Evolutionary conservation across 1,284 basidiomycete genomes (phyloP).

Genomic region (Earliella scabrosa): DNA sequence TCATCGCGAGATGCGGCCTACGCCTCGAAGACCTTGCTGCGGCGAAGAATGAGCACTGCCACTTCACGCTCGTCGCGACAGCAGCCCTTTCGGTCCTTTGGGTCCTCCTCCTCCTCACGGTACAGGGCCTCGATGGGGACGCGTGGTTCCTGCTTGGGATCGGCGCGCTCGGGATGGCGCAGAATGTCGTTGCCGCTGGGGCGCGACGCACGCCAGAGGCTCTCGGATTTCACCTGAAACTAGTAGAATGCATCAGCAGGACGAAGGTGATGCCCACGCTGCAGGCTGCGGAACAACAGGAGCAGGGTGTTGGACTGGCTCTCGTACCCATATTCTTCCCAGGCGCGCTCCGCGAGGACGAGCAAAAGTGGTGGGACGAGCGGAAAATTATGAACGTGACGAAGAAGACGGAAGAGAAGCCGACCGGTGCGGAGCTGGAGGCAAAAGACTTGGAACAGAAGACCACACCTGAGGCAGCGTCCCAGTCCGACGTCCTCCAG

Average conservation of each 20-base stretch:
- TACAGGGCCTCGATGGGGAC: conserved; percentile 7
- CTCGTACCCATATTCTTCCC: conserved; percentile 21
- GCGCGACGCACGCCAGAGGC: conserved; percentile 8
- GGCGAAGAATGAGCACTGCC: conserved; percentile 3
- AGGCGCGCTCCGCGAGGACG: conserved; percentile 14
- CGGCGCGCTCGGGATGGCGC: conserved; percentile 20
- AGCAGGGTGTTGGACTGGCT: conserved; percentile 6
- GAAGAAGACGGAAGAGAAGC: no score
- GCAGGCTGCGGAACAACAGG: conserved; percentile 12
- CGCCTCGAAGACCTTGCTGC: conserved; percentile 33
- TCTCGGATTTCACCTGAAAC: conserved; percentile 14
- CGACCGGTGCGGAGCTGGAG: no score
- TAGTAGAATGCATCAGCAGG: neutral
- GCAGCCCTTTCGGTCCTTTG: conserved; percentile 10
- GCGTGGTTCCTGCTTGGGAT: conserved; percentile 19
- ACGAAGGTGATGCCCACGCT: conserved; percentile 20
- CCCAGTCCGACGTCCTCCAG: no score
- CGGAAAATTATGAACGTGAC: neutral
- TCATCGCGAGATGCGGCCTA: conserved; percentile 28
- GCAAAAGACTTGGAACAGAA: no score
- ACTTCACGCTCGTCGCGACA: conserved; percentile 8
- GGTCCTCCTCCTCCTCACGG: conserved; percentile 20
- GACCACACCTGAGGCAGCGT: no score
- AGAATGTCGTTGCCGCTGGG: conserved; percentile 20
- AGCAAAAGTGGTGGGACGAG: conserved; percentile 1